Evolutionary conservation across 2,329 filamentous ascomycete species (phyloP), one percentile per base, ranked within the genome.

Genomic region (Pezizomycotina sp.): DNA sequence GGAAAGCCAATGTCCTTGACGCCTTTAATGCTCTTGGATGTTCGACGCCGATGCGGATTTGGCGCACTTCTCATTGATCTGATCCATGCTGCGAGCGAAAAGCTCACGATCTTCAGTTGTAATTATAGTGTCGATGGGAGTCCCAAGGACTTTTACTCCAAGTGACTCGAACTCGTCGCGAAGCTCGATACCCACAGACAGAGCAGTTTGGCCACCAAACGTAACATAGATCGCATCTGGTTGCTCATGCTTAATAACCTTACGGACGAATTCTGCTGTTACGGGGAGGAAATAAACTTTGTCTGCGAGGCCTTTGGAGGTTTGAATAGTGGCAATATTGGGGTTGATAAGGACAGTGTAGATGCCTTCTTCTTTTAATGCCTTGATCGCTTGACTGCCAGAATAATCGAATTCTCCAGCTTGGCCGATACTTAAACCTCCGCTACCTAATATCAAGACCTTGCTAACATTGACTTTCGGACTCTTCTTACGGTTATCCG

Each of bases 401-500:
- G 89, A 95, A 64, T 98, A 98, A 57, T 98, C 89, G 50, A 98
- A 98, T 59, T 98, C 89, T 58, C 89, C 89, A 47, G 89, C 89
- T 59, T 98, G 89, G 9, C 89, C 89, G 58, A 98, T 98, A 58
- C 81, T 92, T 46, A 98, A 69, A 60, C 89, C 89, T 60, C 89
- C 89, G 60, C 78, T 86, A 44, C 89, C 89, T 33, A 98, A 71
- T 18, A 98, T 77, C 38, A 98, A 71, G 9, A 92, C 84, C 65
- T 95, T 95, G 67, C 91, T 91, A 50, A 86, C 81, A 39, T 73
- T 67, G 26, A 95, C 79, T 34, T 74, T 72, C 9, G 84, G 84
- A 52, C 86, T 68, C 8, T 73, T 62, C 49, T 65, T 70, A 55
- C 76, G 68, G 53, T 91, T 92, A 55, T 92, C 82, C 49, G 74